phyloP scores from a whole-genome alignment of 1,284 basidiomycete species.

The Sanghuangporus baumii region DNA sequence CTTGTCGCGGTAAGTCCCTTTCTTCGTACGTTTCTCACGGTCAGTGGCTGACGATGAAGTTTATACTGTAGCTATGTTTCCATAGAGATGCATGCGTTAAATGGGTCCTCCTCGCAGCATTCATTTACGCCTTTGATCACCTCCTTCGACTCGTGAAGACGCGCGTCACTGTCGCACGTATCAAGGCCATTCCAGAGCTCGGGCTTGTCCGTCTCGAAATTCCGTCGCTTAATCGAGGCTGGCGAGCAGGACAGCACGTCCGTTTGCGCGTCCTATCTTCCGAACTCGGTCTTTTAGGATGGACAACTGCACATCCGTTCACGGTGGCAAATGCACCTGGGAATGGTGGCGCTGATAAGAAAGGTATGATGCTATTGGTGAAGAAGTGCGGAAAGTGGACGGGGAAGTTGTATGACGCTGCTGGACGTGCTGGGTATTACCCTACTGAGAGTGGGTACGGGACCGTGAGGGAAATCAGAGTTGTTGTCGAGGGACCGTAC shows the following conservation, averaged over 20 bases:
- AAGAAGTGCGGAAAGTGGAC: constrained; percentile 69
- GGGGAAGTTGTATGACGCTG: constrained; percentile 39
- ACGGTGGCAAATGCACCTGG: constrained; percentile 58
- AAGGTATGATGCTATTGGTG: constrained; percentile 52
- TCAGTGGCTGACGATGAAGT: not conserved
- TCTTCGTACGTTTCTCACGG: not conserved
- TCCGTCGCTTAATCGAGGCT: constrained; percentile 60
- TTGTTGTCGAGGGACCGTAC: constrained; percentile 13
- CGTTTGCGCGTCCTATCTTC: constrained; percentile 56
- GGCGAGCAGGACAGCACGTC: constrained; percentile 82
- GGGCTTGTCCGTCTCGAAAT: constrained; percentile 54
- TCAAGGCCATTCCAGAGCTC: constrained; percentile 51
- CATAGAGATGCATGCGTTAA: constrained; percentile 1
- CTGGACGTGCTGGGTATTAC: constrained; percentile 13
- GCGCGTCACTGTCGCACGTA: constrained; percentile 50
- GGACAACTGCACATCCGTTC: constrained; percentile 70
- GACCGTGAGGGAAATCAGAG: constrained; percentile 1
- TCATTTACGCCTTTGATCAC: constrained; percentile 59
- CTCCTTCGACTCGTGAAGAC: constrained; percentile 60
- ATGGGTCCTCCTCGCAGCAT: constrained; percentile 32
- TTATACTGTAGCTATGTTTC: constrained; percentile 5
- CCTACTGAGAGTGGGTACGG: constrained; percentile 30
- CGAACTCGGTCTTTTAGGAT: constrained; percentile 45
- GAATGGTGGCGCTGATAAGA: constrained; percentile 49
- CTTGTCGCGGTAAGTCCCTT: constrained; percentile 26